Evolutionary conservation across 306 rosid genomes (phyloP).

Genomic region (Alnus rubra): DNA sequence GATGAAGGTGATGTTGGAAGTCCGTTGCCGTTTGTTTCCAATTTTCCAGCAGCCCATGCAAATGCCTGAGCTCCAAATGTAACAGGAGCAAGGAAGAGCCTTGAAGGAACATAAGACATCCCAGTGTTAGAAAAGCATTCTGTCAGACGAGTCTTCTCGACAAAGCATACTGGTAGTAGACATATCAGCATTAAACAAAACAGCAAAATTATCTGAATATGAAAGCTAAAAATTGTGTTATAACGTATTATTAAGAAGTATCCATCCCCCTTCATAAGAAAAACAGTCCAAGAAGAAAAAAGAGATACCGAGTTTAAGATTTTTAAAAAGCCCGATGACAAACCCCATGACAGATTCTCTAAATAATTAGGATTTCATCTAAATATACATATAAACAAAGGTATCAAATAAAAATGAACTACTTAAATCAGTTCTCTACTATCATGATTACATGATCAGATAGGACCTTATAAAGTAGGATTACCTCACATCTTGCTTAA

Average conservation of each 20-base stretch:
- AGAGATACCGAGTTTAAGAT: neutral
- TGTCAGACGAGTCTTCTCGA: neutral
- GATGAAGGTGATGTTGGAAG: conserved; percentile 95
- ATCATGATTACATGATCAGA: conserved; percentile 17
- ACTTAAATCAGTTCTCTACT: conserved; percentile 1
- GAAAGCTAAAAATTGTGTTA: neutral
- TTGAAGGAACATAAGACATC: conserved; percentile 34
- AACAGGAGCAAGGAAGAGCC: conserved; percentile 72
- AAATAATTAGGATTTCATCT: neutral
- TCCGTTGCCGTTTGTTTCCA: conserved; percentile 77
- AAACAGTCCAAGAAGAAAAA: neutral
- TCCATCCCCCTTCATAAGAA: neutral
- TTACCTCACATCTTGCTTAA: conserved; percentile 71
- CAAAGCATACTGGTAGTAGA: neutral
- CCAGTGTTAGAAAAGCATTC: conserved; percentile 8
- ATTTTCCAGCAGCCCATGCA: conserved; percentile 88
- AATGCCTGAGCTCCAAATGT: conserved; percentile 72
- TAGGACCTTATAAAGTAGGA: conserved; percentile 16
- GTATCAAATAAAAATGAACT: conserved; percentile 12
- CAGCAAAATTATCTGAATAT: neutral
- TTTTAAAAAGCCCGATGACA: neutral
- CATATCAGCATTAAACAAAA: too few relatives aligned
- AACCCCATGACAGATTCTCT: neutral
- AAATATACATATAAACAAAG: neutral
- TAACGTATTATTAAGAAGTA: neutral